Conservation (phyloP, 805 yeast species). For the Ogataea methanolica region DNA sequence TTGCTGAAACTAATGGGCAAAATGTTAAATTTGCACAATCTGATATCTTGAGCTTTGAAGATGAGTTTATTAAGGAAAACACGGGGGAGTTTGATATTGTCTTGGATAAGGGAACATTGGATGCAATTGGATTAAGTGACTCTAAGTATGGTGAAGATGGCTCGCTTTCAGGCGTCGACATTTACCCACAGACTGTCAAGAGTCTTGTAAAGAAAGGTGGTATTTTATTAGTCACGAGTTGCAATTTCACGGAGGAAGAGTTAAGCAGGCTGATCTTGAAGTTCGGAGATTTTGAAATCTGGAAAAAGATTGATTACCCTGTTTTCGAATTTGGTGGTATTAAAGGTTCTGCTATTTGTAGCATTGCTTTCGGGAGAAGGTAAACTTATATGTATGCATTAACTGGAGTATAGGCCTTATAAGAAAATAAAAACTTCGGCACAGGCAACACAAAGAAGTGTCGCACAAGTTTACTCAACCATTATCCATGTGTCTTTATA, state of each 20-base stretch:
- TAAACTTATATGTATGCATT: slow-evolving; percentile 1
- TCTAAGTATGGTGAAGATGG: slow-evolving; percentile 40
- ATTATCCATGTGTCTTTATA: too few species aligned
- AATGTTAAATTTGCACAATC: slow-evolving; percentile 54
- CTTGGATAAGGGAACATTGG: slow-evolving; percentile 92
- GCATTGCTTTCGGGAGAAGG: slow-evolving; percentile 65
- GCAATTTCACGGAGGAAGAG: slow-evolving; percentile 88
- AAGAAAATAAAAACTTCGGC: not conserved
- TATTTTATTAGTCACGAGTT: slow-evolving; percentile 77
- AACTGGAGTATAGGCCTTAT: not conserved
- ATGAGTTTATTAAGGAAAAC: slow-evolving; percentile 27
- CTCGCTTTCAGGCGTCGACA: slow-evolving; percentile 45
- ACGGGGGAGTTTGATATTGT: slow-evolving; percentile 59
- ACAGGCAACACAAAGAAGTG: not conserved
- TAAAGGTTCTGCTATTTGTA: slow-evolving; percentile 83
- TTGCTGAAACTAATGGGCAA: slow-evolving; percentile 40
- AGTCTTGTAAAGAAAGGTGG: slow-evolving; percentile 52
- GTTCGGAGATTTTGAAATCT: slow-evolving; percentile 42
- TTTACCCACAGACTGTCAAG: slow-evolving; percentile 59
- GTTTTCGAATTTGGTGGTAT: slow-evolving; percentile 85
- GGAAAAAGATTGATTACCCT: slow-evolving; percentile 73
- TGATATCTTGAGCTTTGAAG: slow-evolving; percentile 54
- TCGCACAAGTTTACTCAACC: too few species aligned
- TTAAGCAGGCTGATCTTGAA: slow-evolving; percentile 48
- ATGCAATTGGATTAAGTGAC: slow-evolving; percentile 89